These are phyloP conservation scores for Perkinsus olseni DNA, from an alignment of 169 alveolate genomes.

Conservation along the genomic window DNA sequence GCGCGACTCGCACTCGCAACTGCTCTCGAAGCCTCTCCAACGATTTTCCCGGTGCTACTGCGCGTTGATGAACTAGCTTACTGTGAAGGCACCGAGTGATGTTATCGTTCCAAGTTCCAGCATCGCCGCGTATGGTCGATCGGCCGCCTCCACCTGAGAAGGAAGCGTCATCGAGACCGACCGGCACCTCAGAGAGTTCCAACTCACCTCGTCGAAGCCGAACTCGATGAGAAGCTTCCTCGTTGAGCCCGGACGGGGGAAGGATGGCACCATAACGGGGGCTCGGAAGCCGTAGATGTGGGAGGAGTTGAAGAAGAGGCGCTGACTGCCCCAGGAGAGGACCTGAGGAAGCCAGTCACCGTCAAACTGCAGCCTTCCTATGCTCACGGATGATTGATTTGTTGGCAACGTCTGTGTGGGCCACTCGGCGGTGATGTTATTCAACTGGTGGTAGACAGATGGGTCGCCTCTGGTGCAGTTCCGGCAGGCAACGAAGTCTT, in stretches of 20 bases:
- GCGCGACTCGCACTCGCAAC: too few species aligned
- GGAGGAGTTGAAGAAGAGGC: neutral
- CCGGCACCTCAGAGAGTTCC: neutral
- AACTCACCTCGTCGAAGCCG: neutral
- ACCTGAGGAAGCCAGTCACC: neutral
- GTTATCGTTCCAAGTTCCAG: neutral
- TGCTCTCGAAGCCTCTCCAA: too few species aligned
- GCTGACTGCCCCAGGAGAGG: neutral
- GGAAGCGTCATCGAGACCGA: neutral
- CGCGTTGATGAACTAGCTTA: too few species aligned
- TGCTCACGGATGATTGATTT: neutral
- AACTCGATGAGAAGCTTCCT: neutral
- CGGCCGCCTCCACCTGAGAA: neutral
- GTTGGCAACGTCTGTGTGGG: neutral
- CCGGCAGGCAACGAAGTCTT: neutral
- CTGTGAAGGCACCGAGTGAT: neutral
- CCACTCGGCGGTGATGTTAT: neutral
- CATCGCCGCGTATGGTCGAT: neutral
- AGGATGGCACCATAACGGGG: neutral
- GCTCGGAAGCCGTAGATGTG: neutral
- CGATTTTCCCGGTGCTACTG: too few species aligned
- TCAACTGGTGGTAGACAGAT: neutral
- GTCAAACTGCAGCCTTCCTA: neutral
- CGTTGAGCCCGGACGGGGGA: neutral
- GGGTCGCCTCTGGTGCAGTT: neutral